Evolutionary conservation across 139 green algal species (phyloP).

Genomic region (Chlamydomonas sp.): DNA sequence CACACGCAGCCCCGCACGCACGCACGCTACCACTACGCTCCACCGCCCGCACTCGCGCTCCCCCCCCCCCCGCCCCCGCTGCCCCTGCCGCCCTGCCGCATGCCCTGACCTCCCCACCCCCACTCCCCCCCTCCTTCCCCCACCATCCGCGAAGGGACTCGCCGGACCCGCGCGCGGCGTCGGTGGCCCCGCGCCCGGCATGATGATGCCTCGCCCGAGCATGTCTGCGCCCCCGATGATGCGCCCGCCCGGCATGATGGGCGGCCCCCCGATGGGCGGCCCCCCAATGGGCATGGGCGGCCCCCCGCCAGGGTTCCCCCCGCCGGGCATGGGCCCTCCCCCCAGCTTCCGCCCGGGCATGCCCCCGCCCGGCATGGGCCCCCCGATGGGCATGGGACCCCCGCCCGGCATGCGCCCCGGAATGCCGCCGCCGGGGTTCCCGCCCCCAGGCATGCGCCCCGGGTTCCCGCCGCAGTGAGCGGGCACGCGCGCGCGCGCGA

Average conservation of each 20-base stretch:
- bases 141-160: conserved; percentile 77
- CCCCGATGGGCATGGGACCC: conserved; percentile 18
- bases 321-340: conserved; percentile 34
- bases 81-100: too few relatives aligned
- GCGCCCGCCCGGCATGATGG: conserved; percentile 15
- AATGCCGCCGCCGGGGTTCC: conserved; percentile 26
- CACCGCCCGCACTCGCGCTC: too few relatives aligned
- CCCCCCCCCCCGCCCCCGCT: too few relatives aligned
- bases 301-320: conserved; percentile 16
- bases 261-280: conserved; percentile 1
- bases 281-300: conserved; percentile 10
- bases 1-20: too few relatives aligned
- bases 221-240: conserved; percentile 14
- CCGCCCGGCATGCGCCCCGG: conserved; percentile 15
- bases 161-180: conserved; percentile 78
- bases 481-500: too few relatives aligned
- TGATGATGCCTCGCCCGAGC: conserved; percentile 84
- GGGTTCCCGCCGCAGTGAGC: too few relatives aligned
- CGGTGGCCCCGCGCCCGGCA: conserved; percentile 74
- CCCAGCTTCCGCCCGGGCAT: conserved; percentile 31
- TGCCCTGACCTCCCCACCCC: too few relatives aligned
- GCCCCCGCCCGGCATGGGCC: conserved; percentile 34
- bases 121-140: too few relatives aligned
- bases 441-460: conserved; percentile 42
- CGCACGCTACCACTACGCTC: too few relatives aligned